Evolutionary conservation across 805 yeast genomes (phyloP).

Genomic region (Candida oleophila): DNA sequence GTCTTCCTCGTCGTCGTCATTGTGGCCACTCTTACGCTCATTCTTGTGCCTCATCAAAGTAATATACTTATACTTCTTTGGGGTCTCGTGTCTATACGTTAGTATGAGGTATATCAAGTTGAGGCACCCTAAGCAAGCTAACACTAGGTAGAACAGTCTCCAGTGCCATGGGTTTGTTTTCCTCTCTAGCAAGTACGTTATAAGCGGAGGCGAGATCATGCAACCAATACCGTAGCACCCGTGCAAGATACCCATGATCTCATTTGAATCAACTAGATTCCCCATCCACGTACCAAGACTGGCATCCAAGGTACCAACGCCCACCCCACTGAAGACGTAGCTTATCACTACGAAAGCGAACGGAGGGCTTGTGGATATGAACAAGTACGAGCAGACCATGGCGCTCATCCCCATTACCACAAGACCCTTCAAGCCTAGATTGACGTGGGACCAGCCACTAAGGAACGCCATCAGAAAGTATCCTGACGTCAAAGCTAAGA

Average conservation of each 20-base stretch:
- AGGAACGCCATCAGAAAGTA: conserved; percentile 52
- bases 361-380: conserved; percentile 42
- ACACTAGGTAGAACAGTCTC: conserved; percentile 45
- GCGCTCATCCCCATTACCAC: conserved; percentile 30
- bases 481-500: conserved; percentile 53
- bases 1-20: neutral
- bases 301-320: conserved; percentile 58
- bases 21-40: neutral
- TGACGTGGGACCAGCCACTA: conserved; percentile 41
- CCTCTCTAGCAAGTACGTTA: conserved; percentile 39
- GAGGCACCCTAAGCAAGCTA: conserved; percentile 24
- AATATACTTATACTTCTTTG: conserved; percentile 40
- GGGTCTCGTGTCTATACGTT: conserved; percentile 43
- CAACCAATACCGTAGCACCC: conserved; percentile 56
- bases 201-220: conserved; percentile 48
- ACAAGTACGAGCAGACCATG: conserved; percentile 37
- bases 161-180: conserved; percentile 43
- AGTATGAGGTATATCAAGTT: conserved; percentile 21
- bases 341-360: conserved; percentile 37
- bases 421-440: conserved; percentile 50
- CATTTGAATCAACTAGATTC: conserved; percentile 44
- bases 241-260: conserved; percentile 51
- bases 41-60: conserved; percentile 10
- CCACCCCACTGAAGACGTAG: conserved; percentile 49
- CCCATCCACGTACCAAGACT: conserved; percentile 55